phyloP scores from a whole-genome alignment of 2,329 filamentous ascomycete species.

The Exophiala xenobiotica region DNA sequence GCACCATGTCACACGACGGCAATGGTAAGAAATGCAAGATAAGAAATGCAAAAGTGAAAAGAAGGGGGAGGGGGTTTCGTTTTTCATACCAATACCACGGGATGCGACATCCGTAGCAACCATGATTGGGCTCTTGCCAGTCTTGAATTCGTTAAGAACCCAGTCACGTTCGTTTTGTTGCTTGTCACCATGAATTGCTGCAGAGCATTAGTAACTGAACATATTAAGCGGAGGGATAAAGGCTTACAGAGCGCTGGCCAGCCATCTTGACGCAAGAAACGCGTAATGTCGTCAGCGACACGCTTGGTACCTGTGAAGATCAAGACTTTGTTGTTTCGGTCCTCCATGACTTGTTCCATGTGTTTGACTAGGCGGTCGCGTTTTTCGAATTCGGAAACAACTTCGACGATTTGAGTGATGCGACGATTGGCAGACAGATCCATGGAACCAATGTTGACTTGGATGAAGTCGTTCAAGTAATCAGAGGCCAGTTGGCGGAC shows the following conservation, averaged over 20 bases:
- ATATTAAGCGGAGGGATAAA: neutral
- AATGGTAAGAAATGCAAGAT: conserved; percentile 41
- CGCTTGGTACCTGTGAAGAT: conserved; percentile 87
- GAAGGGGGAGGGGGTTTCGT: conserved; percentile 44
- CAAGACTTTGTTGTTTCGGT: conserved; percentile 90
- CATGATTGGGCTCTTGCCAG: conserved; percentile 99
- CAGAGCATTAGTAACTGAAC: conserved; percentile 38
- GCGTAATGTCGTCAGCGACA: conserved; percentile 95
- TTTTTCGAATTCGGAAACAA: conserved; percentile 95
- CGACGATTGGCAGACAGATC: conserved; percentile 95
- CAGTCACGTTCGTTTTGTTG: conserved; percentile 99
- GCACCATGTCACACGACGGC: conserved; percentile 64
- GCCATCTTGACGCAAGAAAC: conserved; percentile 94
- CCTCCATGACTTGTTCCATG: conserved; percentile 95
- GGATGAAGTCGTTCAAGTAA: conserved; percentile 93
- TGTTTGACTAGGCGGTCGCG: conserved; percentile 97
- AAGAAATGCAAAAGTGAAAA: conserved; percentile 35
- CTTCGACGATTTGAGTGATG: conserved; percentile 96
- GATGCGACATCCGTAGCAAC: conserved; percentile 99
- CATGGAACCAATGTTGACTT: conserved; percentile 97
- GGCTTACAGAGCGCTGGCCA: conserved; percentile 92
- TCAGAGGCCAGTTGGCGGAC: conserved; percentile 87
- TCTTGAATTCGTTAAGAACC: conserved; percentile 99
- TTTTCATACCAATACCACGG: conserved; percentile 98
- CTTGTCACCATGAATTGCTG: conserved; percentile 98